These are phyloP conservation scores for Calonectria crousiana DNA, from an alignment of 2,329 filamentous ascomycete genomes.

Conservation along the genomic window DNA sequence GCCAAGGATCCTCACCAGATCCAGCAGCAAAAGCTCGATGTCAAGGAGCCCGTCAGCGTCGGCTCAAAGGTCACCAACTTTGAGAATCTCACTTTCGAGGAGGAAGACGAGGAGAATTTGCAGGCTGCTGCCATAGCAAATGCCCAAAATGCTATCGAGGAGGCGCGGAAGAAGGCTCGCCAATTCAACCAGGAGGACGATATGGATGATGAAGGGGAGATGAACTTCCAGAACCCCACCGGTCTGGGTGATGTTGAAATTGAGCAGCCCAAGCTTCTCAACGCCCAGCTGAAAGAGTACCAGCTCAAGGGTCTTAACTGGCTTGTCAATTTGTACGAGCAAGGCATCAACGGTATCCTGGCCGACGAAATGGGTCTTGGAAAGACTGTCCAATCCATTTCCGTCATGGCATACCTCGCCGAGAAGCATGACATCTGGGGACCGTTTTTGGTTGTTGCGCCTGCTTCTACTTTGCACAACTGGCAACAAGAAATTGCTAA, in stretches of 20 bases:
- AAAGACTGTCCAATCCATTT: constrained; percentile 99
- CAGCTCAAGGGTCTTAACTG: constrained; percentile 99
- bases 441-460: constrained; percentile 95
- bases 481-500: constrained; percentile 98
- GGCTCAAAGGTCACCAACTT: constrained; percentile 88
- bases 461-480: constrained; percentile 96
- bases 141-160: constrained; percentile 93
- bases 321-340: constrained; percentile 98
- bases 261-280: constrained; percentile 92
- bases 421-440: constrained; percentile 99
- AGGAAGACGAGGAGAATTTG: constrained; percentile 87
- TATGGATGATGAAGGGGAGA: constrained; percentile 92
- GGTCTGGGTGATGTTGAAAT: constrained; percentile 95
- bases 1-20: constrained; percentile 62
- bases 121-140: constrained; percentile 92
- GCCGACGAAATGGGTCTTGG: constrained; percentile 99
- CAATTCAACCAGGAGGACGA: constrained; percentile 82
- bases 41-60: constrained; percentile 66
- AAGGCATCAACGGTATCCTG: constrained; percentile 99
- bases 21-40: constrained; percentile 58
- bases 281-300: constrained; percentile 96
- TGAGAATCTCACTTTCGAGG: constrained; percentile 94
- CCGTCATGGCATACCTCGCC: constrained; percentile 98
- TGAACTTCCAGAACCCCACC: constrained; percentile 99
- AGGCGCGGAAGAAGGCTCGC: constrained; percentile 92